Base-by-base conservation (phyloP, 768 basidiomycete genomes). In the Mycena maculata region DNA sequence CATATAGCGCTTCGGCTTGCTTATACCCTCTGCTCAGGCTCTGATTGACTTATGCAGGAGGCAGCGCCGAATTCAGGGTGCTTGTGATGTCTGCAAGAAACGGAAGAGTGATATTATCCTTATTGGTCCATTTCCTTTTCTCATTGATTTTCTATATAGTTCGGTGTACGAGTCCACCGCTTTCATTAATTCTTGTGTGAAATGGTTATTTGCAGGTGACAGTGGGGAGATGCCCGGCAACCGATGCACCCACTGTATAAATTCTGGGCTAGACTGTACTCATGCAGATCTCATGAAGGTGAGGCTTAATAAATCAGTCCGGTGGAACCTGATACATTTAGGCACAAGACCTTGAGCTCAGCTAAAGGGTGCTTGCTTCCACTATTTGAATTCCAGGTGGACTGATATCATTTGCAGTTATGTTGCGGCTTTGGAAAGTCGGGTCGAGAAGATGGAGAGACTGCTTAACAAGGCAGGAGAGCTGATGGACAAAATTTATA, bases 271-370 rank as follows among this genome's bases (percentile, higher is more conserved):
- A 38, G 86, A 90, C 27, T 92, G 91, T 73, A 90, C 87, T 2
- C 90, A 91, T 72, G 83, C 86, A 64, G 88, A 90, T 76, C 85
- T 87, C 27, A 85, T 88, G 11, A 91, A 90, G 85, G 90, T 90
- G 65, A 30, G 30, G 6, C 16, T 10, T 3, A 22, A 55, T 10
- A 60, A 45, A 10, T 65, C 30, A 39, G 13, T n/a, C 28, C 22
- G 33, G 28, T 30, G 39, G 41, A 10, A 41, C 61, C n/a, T 30
- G 60, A 27, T 41, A 16, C 3, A 4, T 5, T 18, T 50, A 23
- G 7, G 10, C 22, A 42, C n/a, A 36, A 86, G 85, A 81, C 83
- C 11, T 81, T 89, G 25, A 88, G 89, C 7, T 84, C 88, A 33
- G 86, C 88, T 30, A 89, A 89, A 80, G 86, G 87, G 87, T 90